Percentiles rank a stretch among this genome's conserved stretches.
These are phyloP conservation scores for Avicennia marina DNA, from an alignment of 257 asterid species.

Conservation along the genomic window DNA sequence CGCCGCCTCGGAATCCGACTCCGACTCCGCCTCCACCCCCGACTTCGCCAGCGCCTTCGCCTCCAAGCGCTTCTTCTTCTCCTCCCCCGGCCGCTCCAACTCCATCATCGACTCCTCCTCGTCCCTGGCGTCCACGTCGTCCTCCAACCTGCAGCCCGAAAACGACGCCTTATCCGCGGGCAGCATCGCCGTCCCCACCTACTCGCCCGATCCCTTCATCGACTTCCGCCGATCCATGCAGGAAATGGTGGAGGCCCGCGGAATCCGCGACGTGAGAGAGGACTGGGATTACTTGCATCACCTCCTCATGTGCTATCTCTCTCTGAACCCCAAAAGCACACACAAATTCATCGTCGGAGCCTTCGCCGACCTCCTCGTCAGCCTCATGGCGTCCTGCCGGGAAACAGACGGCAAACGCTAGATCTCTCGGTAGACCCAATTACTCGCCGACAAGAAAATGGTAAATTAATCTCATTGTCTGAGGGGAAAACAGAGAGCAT, in stretches of 20 bases:
- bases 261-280: conserved; percentile 38
- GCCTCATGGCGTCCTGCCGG: conserved; percentile 34
- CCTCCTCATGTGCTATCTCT: conserved; percentile 67
- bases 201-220: conserved; percentile 72
- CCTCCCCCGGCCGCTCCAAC: conserved; percentile 91
- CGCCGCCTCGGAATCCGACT: conserved; percentile 26
- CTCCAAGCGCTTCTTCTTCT: conserved; percentile 86
- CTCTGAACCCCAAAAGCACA: conserved; percentile 76
- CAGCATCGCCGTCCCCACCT: conserved; percentile 64
- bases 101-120: conserved; percentile 71
- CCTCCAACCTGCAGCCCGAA: neutral
- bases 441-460: no score
- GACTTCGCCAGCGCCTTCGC: conserved; percentile 67
- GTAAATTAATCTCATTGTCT: no score
- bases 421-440: no score
- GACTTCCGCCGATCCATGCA: conserved; percentile 97
- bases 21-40: conserved; percentile 11
- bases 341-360: conserved; percentile 89
- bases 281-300: conserved; percentile 78
- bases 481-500: no score
- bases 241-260: conserved; percentile 94
- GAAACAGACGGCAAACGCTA: neutral
- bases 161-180: conserved; percentile 30
- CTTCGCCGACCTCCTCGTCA: conserved; percentile 77
- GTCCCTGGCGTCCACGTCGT: neutral